phyloP scores from a whole-genome alignment of 805 yeast genomes.

The Ogataea philodendri region DNA sequence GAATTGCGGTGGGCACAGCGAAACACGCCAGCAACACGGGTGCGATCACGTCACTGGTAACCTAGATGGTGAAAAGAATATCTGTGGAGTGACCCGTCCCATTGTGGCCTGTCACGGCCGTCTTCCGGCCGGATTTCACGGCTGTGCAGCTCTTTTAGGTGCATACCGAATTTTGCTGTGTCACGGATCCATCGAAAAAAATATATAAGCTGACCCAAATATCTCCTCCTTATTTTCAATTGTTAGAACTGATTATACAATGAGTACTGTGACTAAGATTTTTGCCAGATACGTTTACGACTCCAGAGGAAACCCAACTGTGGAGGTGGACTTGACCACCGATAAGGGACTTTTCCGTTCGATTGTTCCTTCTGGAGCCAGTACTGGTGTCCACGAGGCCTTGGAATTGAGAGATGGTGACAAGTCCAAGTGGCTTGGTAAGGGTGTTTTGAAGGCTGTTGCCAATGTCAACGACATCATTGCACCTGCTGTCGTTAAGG shows the following conservation, averaged over 20 bases:
- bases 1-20: too few relatives aligned
- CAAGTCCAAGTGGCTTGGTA: constrained; percentile 96
- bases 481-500: constrained; percentile 89
- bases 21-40: not conserved
- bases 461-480: constrained; percentile 91
- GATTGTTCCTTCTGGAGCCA: constrained; percentile 99
- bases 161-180: constrained; percentile 11
- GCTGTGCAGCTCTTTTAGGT: constrained; percentile 8
- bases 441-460: constrained; percentile 97
- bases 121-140: constrained; percentile 12
- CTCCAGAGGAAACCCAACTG: constrained; percentile 99
- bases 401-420: constrained; percentile 98
- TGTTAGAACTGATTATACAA: constrained; percentile 14
- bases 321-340: constrained; percentile 95
- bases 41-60: too few relatives aligned
- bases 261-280: constrained; percentile 72
- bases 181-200: constrained; percentile 11
- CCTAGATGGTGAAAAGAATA: too few relatives aligned
- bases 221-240: constrained; percentile 4
- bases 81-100: too few relatives aligned
- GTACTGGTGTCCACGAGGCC: constrained; percentile 99
- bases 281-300: constrained; percentile 97
- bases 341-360: constrained; percentile 93
- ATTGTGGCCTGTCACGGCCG: constrained; percentile 10
- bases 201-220: constrained; percentile 6